phyloP scores from a whole-genome alignment of 768 basidiomycete species.

The Leccinum uliginosum region DNA sequence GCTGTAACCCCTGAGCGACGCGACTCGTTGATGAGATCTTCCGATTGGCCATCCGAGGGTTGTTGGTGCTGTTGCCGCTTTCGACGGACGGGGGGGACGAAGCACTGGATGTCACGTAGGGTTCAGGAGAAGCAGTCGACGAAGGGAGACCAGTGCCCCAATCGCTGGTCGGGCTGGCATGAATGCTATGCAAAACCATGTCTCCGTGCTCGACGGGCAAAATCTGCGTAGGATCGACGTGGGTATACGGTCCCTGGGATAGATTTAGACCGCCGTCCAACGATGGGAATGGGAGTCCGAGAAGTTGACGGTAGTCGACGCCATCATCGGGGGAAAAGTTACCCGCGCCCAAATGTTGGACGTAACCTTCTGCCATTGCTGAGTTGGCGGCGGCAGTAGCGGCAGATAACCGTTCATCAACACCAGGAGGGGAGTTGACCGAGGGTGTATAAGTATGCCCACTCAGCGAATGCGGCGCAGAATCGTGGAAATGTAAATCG shows the following conservation, averaged over 20 bases:
- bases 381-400: constrained; percentile 61
- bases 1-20: constrained; percentile 49
- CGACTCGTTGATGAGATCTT: constrained; percentile 68
- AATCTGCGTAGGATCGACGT: constrained; percentile 93
- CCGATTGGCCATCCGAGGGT: constrained; percentile 36
- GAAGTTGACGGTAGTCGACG: constrained; percentile 59
- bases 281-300: constrained; percentile 60
- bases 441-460: constrained; percentile 34
- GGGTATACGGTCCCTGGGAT: constrained; percentile 57
- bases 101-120: constrained; percentile 62
- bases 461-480: constrained; percentile 28
- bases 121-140: constrained; percentile 71
- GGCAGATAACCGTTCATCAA: constrained; percentile 55
- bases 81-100: constrained; percentile 72
- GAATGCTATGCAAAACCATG: constrained; percentile 48
- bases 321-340: constrained; percentile 51
- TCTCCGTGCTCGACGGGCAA: constrained; percentile 42
- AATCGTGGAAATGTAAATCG: constrained; percentile 31
- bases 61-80: constrained; percentile 32
- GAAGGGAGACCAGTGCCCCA: constrained; percentile 74
- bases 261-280: constrained; percentile 40
- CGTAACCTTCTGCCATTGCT: constrained; percentile 72
- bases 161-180: constrained; percentile 78
- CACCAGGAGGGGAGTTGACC: constrained; percentile 26
- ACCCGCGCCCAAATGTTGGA: constrained; percentile 51